Percentiles rank a stretch among this genome's conserved stretches.
phyloP scores from a whole-genome alignment of 2,329 filamentous ascomycete species.

The Zymoseptoria tritici region DNA sequence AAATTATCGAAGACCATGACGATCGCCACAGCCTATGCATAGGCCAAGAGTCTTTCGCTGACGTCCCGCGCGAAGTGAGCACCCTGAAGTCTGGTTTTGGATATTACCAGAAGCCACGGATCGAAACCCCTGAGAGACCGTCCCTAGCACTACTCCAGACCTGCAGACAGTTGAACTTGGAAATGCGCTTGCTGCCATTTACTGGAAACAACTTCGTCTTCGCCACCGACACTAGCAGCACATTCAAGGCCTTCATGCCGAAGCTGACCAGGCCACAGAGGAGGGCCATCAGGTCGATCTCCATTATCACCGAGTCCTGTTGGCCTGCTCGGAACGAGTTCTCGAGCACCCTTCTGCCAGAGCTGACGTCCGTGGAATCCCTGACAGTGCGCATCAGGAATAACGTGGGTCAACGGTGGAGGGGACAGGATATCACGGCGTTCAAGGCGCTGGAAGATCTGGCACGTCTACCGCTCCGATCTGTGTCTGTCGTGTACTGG shows the following conservation, averaged over 20 bases:
- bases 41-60: neutral
- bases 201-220: neutral
- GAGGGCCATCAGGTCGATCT: neutral
- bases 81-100: too few species aligned
- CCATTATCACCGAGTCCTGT: neutral
- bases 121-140: conserved; percentile 50
- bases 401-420: neutral
- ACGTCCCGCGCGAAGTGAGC: too few species aligned
- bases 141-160: conserved; percentile 99
- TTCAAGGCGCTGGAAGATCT: neutral
- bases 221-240: neutral
- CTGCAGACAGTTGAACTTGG: conserved; percentile 62
- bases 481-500: neutral
- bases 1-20: neutral
- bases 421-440: neutral
- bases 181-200: neutral
- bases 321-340: neutral
- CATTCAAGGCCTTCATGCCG: neutral
- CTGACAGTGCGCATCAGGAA: neutral
- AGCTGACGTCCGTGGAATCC: neutral
- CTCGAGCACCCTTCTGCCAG: neutral
- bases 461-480: neutral
- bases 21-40: neutral
- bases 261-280: neutral
- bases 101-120: too few species aligned